Percentiles rank a stretch among this genome's conserved stretches.
Evolutionary conservation across 805 yeast genomes (phyloP).

Genomic region (Metschnikowia lachancei): DNA sequence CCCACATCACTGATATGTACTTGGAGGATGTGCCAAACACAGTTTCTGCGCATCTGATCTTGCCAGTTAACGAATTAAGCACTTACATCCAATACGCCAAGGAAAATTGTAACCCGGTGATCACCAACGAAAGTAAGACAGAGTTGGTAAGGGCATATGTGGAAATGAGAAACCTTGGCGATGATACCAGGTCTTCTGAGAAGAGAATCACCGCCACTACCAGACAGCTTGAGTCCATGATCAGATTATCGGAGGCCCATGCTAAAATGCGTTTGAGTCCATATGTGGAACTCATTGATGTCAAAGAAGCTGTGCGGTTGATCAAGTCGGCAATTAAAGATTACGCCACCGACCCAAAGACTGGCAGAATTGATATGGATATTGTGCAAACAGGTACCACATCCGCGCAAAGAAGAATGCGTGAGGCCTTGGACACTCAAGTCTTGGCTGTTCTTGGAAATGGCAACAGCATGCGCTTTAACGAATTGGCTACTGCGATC

Average conservation of each 20-base stretch:
- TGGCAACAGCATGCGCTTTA: constrained; percentile 50
- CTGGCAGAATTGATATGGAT: constrained; percentile 97
- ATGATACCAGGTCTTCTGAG: constrained; percentile 80
- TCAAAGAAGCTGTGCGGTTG: constrained; percentile 87
- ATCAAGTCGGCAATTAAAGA: constrained; percentile 94
- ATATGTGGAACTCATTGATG: constrained; percentile 74
- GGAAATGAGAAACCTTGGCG: constrained; percentile 91
- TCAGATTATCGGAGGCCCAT: constrained; percentile 91
- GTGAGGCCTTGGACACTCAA: constrained; percentile 67
- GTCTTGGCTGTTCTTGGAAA: constrained; percentile 54
- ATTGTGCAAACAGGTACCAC: constrained; percentile 95
- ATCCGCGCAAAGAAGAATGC: constrained; percentile 73
- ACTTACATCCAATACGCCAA: constrained; percentile 92
- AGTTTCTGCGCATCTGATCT: constrained; percentile 62
- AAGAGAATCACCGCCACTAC: constrained; percentile 97
- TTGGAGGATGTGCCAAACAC: constrained; percentile 80
- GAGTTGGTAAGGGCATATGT: constrained; percentile 87
- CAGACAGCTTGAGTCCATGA: constrained; percentile 94
- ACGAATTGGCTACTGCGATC: constrained; percentile 55
- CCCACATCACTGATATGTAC: constrained; percentile 88
- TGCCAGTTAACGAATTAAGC: constrained; percentile 86
- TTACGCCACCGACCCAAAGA: constrained; percentile 95
- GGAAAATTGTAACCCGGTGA: constrained; percentile 73
- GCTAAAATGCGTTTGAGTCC: constrained; percentile 89
- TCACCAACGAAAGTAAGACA: constrained; percentile 75